A percentile compares a stretch with the other conserved stretches of the same genome.
Conservation (phyloP, 1,284 basidiomycete genomes). For the Rhodotorula sp. region DNA sequence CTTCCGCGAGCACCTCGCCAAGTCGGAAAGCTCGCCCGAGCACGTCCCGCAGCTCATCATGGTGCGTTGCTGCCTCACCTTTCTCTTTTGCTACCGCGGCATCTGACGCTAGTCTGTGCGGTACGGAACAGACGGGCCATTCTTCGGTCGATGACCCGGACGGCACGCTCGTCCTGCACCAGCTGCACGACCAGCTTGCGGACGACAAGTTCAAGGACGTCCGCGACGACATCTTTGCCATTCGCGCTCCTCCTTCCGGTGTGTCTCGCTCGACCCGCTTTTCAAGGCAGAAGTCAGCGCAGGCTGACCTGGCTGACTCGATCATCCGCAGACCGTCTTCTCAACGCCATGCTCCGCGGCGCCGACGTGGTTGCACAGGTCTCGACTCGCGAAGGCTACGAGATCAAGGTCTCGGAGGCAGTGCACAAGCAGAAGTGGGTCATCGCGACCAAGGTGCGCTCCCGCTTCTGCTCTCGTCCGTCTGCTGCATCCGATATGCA, state of each 20-base stretch:
- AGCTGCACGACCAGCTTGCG: slow-evolving; percentile 21
- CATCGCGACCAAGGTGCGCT: slow-evolving; percentile 8
- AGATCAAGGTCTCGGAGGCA: slow-evolving; percentile 33
- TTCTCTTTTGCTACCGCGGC: neutral
- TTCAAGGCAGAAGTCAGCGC: neutral
- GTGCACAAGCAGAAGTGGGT: slow-evolving; percentile 23
- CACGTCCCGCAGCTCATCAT: slow-evolving; percentile 23
- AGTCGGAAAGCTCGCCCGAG: neutral
- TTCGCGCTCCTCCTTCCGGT: slow-evolving; percentile 25
- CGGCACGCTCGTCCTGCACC: slow-evolving; percentile 19
- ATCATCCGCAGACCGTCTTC: slow-evolving; percentile 11
- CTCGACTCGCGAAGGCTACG: slow-evolving; percentile 26
- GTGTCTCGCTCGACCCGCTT: neutral
- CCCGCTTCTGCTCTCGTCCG: no score
- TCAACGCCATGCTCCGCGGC: slow-evolving; percentile 26
- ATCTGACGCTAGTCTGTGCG: neutral
- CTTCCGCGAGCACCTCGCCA: slow-evolving; percentile 15
- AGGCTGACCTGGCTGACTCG: neutral
- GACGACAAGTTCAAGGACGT: slow-evolving; percentile 5
- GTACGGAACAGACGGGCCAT: slow-evolving; percentile 22
- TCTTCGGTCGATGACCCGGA: slow-evolving; percentile 30
- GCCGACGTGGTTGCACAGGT: slow-evolving; percentile 31
- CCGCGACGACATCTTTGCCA: slow-evolving; percentile 20
- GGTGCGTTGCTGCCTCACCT: neutral
- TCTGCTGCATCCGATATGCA: no score